Base-by-base conservation (phyloP, 176 grass and related monocot species). In the Lolium perenne region DNA sequence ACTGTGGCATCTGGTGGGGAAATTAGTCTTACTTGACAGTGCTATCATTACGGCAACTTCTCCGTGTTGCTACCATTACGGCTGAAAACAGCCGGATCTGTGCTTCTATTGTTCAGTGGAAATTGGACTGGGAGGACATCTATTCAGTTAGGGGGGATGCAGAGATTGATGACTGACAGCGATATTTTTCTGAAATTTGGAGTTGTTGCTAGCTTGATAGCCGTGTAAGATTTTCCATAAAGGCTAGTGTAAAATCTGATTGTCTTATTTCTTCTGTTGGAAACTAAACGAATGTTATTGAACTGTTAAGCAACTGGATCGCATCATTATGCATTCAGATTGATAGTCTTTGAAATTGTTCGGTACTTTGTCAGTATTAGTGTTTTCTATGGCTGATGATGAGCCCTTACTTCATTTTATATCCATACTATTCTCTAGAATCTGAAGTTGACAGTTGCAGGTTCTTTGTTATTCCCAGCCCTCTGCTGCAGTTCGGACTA, bases 141-240 rank as follows among this genome's bases (percentile, higher is more conserved):
- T 74, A n/a, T 1, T 23, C 66, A 8, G 35, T 38, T 69, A 18
- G 3, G 40, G 67, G 38, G n/a, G 32, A 56, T 56, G 23, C 72
- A 76, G 47, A 17, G 72, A 18, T 10, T 76, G 22, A 32, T 32
- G 72, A 29, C 16, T 38, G 15, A 23, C 26, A 66, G 63, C 12
- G 26, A 3, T 66, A 35, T 15, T 32, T 32, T 11, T 32, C 17
- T 26, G 23, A 43, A 86, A 69, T 61, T 80, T 45, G 1, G 1
- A 51, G n/a, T 77, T 45, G 23, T 15, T 80, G 75, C 5, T 84
- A 9, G 13, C 1, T 87, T 22, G 57, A 75, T 53, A 47, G n/a
- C 15, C 26, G n/a, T 55, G 45, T 13, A 63, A 38, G 64, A 14
- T 18, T 55, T 7, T 11, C 14, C 29, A 23, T 18, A 56, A 70